Evolutionary conservation across 2,329 filamentous ascomycete species (phyloP), one percentile per base, ranked within the genome.

Genomic region (Neofusicoccum parvum): DNA sequence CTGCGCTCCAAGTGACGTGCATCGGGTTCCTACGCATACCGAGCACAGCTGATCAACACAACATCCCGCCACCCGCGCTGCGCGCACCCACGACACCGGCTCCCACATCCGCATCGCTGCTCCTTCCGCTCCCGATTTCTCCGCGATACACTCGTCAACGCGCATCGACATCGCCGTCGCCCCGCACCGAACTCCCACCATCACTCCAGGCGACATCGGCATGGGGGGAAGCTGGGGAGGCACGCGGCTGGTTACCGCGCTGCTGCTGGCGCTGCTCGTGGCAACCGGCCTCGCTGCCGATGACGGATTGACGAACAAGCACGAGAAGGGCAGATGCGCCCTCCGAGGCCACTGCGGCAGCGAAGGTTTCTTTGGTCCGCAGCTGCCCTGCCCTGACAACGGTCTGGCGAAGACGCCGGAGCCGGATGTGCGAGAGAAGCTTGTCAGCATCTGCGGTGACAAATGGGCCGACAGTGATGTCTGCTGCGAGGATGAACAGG

Each of bases 301-400:
- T 43, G 48, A 75, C 41, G 73, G 75, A 34, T 69, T 76, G 43
- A 78, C 76, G 11, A 69, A 74, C 1, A 91, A 88, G 69, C 94
- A 97, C 72, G 94, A 97, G 79, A 83, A 89, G 58, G 94, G 94
- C 46, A 87, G 94, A 69, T 98, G 94, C 78, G 92, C 94, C 0
- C 92, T 98, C 68, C 88, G 94, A 58, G 93, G 93, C 7, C 90
- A 96, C 69, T 99, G 95, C 76, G 95, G 95, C 54, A 94, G 93
- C 78, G 90, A 94, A 79, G 90, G 90, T 68, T 90, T 95, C 76
- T 98, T 98, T 73, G 92, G 93, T 65, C 90, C 92, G 66, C 88
- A 96, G 70, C 83, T 98, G 67, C 95, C 95, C 3, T 99, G 95
- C 75, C 88, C 94, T 14, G 94, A 99, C 80, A 99, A 99, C 76